Conservation (phyloP, 768 basidiomycete species). For the Hydnum rufescens region DNA sequence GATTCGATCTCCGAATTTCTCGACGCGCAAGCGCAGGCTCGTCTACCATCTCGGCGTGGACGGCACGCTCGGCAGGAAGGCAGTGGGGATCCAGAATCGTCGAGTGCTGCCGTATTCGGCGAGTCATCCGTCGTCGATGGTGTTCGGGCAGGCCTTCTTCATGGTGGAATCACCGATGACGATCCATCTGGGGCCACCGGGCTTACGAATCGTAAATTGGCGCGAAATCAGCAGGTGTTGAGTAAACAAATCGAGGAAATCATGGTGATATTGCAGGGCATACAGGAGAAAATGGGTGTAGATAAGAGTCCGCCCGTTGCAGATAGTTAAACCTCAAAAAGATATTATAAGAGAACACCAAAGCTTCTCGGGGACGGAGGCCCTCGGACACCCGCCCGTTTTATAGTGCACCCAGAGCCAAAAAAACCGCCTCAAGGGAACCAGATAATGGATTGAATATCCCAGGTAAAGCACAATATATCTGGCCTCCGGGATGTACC, state of each 20-base stretch:
- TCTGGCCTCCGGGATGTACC: too few species aligned
- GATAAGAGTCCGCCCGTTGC: too few species aligned
- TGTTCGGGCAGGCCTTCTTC: neutral
- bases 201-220: conserved; percentile 8
- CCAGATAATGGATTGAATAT: too few species aligned
- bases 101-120: neutral
- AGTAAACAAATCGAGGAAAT: conserved; percentile 9
- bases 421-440: too few species aligned
- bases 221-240: conserved; percentile 9
- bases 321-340: too few species aligned
- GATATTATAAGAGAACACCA: too few species aligned
- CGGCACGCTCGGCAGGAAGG: neutral
- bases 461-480: too few species aligned
- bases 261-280: neutral
- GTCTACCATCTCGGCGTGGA: conserved; percentile 1
- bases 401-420: too few species aligned
- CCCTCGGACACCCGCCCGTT: too few species aligned
- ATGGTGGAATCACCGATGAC: neutral
- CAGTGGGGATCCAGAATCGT: neutral
- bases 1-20: too few species aligned
- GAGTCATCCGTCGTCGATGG: neutral
- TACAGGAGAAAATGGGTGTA: conserved; percentile 5
- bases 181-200: neutral
- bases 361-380: too few species aligned
- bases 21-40: too few species aligned